Base-by-base conservation (phyloP, 116 monocot species). In the Thalassia testudinum region DNA sequence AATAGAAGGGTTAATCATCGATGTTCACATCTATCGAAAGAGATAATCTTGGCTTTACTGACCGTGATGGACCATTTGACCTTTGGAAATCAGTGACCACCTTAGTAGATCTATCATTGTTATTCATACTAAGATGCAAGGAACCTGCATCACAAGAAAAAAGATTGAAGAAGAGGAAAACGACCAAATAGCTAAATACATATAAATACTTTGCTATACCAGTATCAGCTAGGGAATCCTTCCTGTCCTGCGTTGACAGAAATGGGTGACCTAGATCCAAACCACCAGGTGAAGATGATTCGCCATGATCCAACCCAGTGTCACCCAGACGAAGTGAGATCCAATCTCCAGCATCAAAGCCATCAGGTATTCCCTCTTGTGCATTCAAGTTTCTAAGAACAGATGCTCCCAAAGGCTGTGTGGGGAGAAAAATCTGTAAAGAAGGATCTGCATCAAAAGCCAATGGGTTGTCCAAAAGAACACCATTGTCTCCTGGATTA, bases 401-500 rank as follows among this genome's bases (percentile, higher is more conserved):
- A 43, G 67, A 24, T 55, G 57, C 42, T 49, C 53, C 66, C 43
- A 67, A 58, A 12, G 81, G 67, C 23, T 59, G 66, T 51, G 59
- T 78, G 23, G 90, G 79, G 53, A 99, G 71, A 51, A 99, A 88
- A 63, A 80, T 82, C 62, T 82, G 97, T 57, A 99, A 64, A 24
- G 82, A 69, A 0, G 85, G 82, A 27, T 88, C 30, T 5, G 30
- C 30, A 3, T 34, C 30, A 70, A 79, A 88, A 58, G 76, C 74
- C 24, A 79, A 43, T 56, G 81, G 81, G 60, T 85, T 79, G 54
- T 80, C 77, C 49, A 85, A 73, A 57, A 84, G 60, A 51, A 63
- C 69, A 21, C 60, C 77, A 66, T 72, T 75, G 27, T 66, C 54
- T 58, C 75, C 88, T 43, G 58, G 50, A n/a, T 22, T 49, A 51